Evolutionary conservation across 768 basidiomycete species (phyloP).

Genomic region (Xerocomellus amylosporus): DNA sequence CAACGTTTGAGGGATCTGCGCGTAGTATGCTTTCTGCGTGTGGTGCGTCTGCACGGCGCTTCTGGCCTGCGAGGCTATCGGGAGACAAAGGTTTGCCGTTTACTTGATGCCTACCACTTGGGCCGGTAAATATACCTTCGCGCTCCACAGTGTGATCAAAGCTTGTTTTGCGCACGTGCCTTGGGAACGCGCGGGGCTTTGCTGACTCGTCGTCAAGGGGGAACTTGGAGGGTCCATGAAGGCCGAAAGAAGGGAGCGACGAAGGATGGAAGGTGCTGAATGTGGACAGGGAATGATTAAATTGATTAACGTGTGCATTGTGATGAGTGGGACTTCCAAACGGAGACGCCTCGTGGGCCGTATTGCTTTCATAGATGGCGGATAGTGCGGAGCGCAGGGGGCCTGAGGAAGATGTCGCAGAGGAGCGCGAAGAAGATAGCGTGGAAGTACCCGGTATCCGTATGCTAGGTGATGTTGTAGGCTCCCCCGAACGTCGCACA

Average conservation of each 20-base stretch:
- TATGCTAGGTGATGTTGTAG: constrained; percentile 30
- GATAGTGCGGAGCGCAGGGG: constrained; percentile 44
- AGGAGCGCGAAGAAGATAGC: constrained; percentile 45
- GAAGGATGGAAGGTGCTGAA: constrained; percentile 58
- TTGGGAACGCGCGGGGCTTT: constrained; percentile 62
- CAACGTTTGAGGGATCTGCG: constrained; percentile 65
- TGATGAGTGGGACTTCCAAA: constrained; percentile 38
- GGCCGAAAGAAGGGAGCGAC: constrained; percentile 69
- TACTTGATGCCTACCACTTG: constrained; percentile 74
- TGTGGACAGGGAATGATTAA: constrained; percentile 39
- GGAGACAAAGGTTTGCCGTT: constrained; percentile 71
- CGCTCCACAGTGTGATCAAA: constrained; percentile 88
- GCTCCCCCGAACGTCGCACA: constrained; percentile 21
- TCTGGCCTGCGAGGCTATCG: constrained; percentile 64
- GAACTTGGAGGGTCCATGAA: constrained; percentile 52
- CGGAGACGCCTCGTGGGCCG: constrained; percentile 34
- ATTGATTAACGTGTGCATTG: constrained; percentile 31
- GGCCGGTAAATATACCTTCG: constrained; percentile 55
- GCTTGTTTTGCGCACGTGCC: constrained; percentile 89
- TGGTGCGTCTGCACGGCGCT: constrained; percentile 79
- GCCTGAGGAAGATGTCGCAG: constrained; percentile 41
- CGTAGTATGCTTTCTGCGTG: constrained; percentile 78
- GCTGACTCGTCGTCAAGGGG: constrained; percentile 33
- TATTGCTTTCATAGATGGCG: constrained; percentile 45
- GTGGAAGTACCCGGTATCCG: constrained; percentile 43